These are phyloP conservation scores for Lactarius sanguifluus DNA, from an alignment of 768 basidiomycete species.

Conservation along the genomic window DNA sequence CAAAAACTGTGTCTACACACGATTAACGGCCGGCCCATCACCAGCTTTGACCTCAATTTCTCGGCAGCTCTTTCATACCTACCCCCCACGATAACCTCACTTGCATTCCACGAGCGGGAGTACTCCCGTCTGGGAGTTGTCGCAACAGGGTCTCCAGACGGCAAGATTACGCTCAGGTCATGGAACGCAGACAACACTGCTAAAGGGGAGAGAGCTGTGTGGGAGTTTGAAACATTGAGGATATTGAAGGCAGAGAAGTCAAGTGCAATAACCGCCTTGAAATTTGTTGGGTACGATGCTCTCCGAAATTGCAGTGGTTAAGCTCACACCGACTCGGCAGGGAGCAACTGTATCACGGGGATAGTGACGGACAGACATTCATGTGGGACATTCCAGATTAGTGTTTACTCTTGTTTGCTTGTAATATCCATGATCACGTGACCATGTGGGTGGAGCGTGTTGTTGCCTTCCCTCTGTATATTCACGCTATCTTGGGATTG, in stretches of 20 bases:
- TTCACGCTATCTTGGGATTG: neutral
- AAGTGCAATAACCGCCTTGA: conserved; percentile 63
- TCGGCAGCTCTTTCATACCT: conserved; percentile 46
- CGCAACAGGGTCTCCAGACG: conserved; percentile 77
- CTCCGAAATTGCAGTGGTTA: neutral
- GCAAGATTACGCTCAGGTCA: conserved; percentile 75
- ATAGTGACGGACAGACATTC: conserved; percentile 59
- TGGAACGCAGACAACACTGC: conserved; percentile 80
- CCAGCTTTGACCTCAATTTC: conserved; percentile 59
- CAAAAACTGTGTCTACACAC: conserved; percentile 76
- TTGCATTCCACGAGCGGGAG: conserved; percentile 89
- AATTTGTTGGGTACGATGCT: conserved; percentile 66
- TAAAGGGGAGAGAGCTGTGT: conserved; percentile 61
- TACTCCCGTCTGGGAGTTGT: conserved; percentile 75
- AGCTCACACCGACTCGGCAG: conserved; percentile 35
- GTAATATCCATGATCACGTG: neutral
- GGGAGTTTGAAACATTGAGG: conserved; percentile 72
- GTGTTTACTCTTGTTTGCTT: neutral
- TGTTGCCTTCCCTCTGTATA: neutral
- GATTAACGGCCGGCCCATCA: conserved; percentile 80
- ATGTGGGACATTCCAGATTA: conserved; percentile 56
- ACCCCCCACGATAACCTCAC: conserved; percentile 58
- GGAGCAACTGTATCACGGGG: conserved; percentile 63
- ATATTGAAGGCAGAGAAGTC: conserved; percentile 58
- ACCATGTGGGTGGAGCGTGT: neutral